Percentiles rank a stretch among this genome's conserved stretches.
These are phyloP conservation scores for Oemleria cerasiformis DNA, from an alignment of 306 rosid genomes.

Conservation along the genomic window DNA sequence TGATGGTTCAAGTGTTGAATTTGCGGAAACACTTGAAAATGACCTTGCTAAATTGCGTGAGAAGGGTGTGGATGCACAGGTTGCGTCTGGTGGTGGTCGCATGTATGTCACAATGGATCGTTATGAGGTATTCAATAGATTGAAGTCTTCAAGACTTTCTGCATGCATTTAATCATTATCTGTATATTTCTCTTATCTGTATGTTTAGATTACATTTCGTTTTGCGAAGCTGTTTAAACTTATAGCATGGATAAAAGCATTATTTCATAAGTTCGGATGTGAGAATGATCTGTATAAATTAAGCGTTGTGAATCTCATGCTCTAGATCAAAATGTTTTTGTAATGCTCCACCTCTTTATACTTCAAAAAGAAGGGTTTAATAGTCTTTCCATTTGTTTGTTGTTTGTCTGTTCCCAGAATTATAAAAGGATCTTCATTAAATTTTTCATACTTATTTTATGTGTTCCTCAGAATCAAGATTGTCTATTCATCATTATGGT, in stretches of 20 bases:
- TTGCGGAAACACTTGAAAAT: constrained; percentile 77
- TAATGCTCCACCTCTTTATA: neutral
- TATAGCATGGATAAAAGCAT: neutral
- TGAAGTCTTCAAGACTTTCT: neutral
- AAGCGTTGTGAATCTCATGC: neutral
- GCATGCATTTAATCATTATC: neutral
- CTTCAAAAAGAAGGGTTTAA: neutral
- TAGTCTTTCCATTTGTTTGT: neutral
- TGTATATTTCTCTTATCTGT: neutral
- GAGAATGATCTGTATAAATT: neutral
- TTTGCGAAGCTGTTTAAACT: neutral
- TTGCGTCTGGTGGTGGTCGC: constrained; percentile 99
- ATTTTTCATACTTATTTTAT: neutral
- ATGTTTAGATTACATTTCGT: neutral
- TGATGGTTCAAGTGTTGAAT: constrained; percentile 89
- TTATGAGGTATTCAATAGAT: constrained; percentile 57
- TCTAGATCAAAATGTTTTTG: neutral
- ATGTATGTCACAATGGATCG: constrained; percentile 99
- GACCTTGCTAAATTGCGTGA: constrained; percentile 67
- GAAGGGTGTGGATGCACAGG: constrained; percentile 80
- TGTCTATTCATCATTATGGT: neutral
- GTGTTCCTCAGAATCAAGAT: neutral
- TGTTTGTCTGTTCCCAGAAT: neutral
- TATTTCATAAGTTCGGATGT: neutral
- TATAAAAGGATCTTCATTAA: neutral